Percentiles rank a stretch among this genome's conserved stretches.
Evolutionary conservation across 148 eudicot genomes (phyloP).

Genomic region (Agrostemma githago): DNA sequence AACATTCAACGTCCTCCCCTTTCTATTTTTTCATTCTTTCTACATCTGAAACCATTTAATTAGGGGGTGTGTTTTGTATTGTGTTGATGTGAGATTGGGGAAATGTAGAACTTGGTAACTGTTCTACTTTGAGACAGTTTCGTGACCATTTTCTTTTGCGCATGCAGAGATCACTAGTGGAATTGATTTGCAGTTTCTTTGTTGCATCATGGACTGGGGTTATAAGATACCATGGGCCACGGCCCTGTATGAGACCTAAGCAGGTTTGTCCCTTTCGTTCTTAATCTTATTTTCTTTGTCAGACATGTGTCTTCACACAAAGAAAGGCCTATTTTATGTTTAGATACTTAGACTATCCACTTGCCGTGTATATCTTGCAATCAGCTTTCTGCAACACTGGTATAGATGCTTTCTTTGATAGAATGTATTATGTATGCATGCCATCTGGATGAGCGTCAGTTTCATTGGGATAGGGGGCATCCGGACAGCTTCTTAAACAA

Average conservation of each 20-base stretch:
- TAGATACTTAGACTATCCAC: not conserved
- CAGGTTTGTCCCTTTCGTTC: slow-evolving; percentile 37
- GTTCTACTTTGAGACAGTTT: not conserved
- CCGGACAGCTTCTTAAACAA: not conserved
- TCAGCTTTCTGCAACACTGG: not conserved
- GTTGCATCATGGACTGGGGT: slow-evolving; percentile 99
- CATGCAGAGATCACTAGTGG: slow-evolving; percentile 82
- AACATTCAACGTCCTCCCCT: not conserved
- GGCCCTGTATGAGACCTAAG: slow-evolving; percentile 89
- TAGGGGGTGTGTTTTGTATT: too few relatives aligned
- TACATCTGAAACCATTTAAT: not conserved
- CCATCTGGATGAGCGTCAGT: not conserved
- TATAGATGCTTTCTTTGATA: not conserved
- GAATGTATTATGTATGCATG: not conserved
- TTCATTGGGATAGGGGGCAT: not conserved
- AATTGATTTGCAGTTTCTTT: slow-evolving; percentile 93
- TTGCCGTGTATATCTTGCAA: not conserved
- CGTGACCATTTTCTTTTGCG: not conserved
- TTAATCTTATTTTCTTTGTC: not conserved
- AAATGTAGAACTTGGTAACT: not conserved
- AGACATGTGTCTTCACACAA: not conserved
- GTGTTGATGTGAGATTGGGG: too few relatives aligned
- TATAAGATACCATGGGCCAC: slow-evolving; percentile 94
- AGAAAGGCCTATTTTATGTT: not conserved
- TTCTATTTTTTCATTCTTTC: not conserved